A percentile compares a stretch with the other conserved stretches of the same genome.
These are phyloP conservation scores for Adansonia digitata DNA, from an alignment of 345 rosid genomes.

Conservation along the genomic window DNA sequence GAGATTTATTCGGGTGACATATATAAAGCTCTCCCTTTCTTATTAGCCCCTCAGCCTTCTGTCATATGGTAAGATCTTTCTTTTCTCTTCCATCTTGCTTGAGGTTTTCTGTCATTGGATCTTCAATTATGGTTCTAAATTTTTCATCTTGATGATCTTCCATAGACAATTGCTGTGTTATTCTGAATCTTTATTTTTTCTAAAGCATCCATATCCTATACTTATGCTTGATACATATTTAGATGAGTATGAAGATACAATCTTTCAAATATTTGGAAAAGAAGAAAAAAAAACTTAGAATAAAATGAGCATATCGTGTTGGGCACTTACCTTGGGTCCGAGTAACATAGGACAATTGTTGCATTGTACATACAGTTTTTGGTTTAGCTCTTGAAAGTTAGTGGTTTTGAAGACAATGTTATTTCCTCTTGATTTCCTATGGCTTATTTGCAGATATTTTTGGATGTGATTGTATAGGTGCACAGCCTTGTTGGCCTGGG, in stretches of 20 bases:
- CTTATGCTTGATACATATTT: too few relatives aligned
- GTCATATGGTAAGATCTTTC: not conserved
- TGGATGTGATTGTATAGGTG: not conserved
- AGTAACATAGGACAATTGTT: too few relatives aligned
- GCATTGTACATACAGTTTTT: too few relatives aligned
- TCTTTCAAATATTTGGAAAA: too few relatives aligned
- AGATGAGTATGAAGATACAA: too few relatives aligned
- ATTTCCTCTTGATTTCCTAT: not conserved
- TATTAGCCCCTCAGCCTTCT: not conserved
- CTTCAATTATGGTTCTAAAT: not conserved
- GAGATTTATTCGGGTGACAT: conserved; percentile 16
- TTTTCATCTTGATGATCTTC: not conserved
- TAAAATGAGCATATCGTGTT: too few relatives aligned
- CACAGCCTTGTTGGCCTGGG: not conserved
- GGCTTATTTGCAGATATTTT: not conserved
- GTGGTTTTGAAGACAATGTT: not conserved
- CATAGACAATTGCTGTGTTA: too few relatives aligned
- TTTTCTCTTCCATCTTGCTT: not conserved
- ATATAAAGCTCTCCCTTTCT: conserved; percentile 25
- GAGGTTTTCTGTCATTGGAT: not conserved
- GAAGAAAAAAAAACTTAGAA: too few relatives aligned
- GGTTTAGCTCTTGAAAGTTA: not conserved
- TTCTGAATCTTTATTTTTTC: too few relatives aligned
- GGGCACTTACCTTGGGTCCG: too few relatives aligned
- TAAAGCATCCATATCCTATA: too few relatives aligned